Base-by-base conservation (phyloP, 2,329 filamentous ascomycete genomes). In the Ophioceras dolichostomum region DNA sequence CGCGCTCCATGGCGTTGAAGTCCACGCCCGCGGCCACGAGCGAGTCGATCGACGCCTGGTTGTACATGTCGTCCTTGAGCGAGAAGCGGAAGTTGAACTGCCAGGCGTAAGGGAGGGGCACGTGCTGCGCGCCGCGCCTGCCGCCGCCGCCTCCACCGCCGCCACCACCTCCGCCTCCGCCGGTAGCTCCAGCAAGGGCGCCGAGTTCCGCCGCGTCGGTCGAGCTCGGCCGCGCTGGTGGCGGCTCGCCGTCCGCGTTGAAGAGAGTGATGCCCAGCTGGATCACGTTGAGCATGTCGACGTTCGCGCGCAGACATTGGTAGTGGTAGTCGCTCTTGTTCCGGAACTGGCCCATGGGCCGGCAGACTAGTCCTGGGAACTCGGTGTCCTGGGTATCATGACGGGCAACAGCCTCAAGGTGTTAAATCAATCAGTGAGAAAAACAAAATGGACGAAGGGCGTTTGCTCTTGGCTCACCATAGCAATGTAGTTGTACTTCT, bases 71-170 rank as follows among this genome's bases (percentile, higher is more conserved):
- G 28, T 89, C 78, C 47, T 91, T 83, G 9, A 95, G 70, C 2
- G 86, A 91, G 59, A 96, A 98, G 49, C 88, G 82, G 62, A 98
- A 98, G 67, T 98, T 96, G 70, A 98, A 98, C 49, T 95, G 89
- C 91, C 91, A 98, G 14, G 89, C 93, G 54, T 83, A 93, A 13
- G 85, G 89, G 41, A 86, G 78, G 34, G 73, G 69, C 14, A 55
- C 59, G 41, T 59, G 49, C 40, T 60, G 65, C 35, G 46, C 56
- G 16, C 56, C 59, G 18, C 58, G 57, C 43, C 63, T 58, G 43
- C 62, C 57, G 24, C 51, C 56, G 14, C 52, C 59, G n/a, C n/a
- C n/a, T n/a, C n/a, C n/a, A 22, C 54, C 49, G n/a, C 52, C 54
- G 7, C 22, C 22, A 7, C 22, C 22, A 8, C 22, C 22, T 26